Evolutionary conservation across 2,329 filamentous ascomycete genomes (phyloP).

Genomic region (Microcera coccophila): DNA sequence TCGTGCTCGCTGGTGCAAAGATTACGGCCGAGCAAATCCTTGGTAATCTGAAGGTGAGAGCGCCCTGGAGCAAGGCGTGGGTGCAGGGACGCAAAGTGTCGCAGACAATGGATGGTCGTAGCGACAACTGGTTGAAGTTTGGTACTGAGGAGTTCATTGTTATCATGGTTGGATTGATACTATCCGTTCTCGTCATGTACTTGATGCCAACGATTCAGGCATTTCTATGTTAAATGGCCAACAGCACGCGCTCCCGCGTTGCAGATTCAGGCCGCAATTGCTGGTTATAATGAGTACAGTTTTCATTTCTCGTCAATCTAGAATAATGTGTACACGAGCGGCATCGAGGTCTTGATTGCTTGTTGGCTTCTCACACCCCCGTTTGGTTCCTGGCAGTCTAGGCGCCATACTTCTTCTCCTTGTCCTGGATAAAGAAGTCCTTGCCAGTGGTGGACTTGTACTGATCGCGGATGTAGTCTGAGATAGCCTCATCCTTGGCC

Average conservation of each 20-base stretch:
- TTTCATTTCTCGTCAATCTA: neutral
- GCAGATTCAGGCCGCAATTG: too few relatives aligned
- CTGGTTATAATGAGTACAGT: neutral
- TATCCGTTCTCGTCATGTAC: slow-evolving; percentile 1
- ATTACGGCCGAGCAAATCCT: slow-evolving; percentile 48
- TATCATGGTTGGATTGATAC: slow-evolving; percentile 4
- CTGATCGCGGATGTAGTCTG: slow-evolving; percentile 64
- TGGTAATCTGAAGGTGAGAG: slow-evolving; percentile 22
- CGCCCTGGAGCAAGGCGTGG: slow-evolving; percentile 1
- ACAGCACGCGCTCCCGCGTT: too few relatives aligned
- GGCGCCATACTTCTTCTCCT: slow-evolving; percentile 44
- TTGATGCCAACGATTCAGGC: neutral
- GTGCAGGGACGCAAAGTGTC: slow-evolving; percentile 6
- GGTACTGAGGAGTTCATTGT: slow-evolving; percentile 15
- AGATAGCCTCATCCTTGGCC: slow-evolving; percentile 77
- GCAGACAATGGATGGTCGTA: slow-evolving; percentile 6
- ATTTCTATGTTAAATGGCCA: neutral
- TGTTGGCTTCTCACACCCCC: neutral
- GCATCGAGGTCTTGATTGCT: neutral
- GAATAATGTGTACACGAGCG: neutral
- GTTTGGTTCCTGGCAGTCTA: neutral
- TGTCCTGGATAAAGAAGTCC: slow-evolving; percentile 68
- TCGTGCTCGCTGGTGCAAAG: slow-evolving; percentile 66
- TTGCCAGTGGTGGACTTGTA: slow-evolving; percentile 67
- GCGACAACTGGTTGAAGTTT: slow-evolving; percentile 10